Percentiles rank a stretch among this genome's conserved stretches.
phyloP scores from a whole-genome alignment of 768 basidiomycete genomes.

The Amanita pallidorosea region DNA sequence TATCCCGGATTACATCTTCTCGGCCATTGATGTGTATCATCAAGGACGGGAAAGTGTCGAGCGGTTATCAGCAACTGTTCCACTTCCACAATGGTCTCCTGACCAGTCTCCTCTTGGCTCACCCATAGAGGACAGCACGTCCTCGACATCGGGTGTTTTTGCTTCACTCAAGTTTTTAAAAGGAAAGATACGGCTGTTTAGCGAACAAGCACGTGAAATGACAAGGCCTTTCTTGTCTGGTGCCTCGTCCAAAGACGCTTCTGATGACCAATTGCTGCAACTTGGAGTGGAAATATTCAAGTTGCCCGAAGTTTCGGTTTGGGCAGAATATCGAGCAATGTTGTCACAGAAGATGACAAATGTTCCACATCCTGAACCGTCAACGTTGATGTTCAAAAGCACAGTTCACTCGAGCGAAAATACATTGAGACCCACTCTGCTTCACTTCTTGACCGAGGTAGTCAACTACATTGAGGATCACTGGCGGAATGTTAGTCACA shows the following conservation, averaged over 20 bases:
- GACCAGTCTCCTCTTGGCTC: slow-evolving; percentile 9
- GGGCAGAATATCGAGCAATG: slow-evolving; percentile 70
- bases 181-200: slow-evolving; percentile 73
- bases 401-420: slow-evolving; percentile 89
- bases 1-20: slow-evolving; percentile 69
- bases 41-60: slow-evolving; percentile 73
- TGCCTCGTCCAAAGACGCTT: slow-evolving; percentile 23
- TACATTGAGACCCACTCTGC: slow-evolving; percentile 64
- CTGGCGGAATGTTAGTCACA: slow-evolving; percentile 42
- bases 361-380: slow-evolving; percentile 30
- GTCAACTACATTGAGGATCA: slow-evolving; percentile 60
- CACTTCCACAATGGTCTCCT: slow-evolving; percentile 28
- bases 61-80: slow-evolving; percentile 44
- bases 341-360: slow-evolving; percentile 28
- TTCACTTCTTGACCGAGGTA: slow-evolving; percentile 79
- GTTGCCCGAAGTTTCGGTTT: slow-evolving; percentile 70
- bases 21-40: slow-evolving; percentile 78
- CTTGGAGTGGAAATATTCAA: slow-evolving; percentile 55
- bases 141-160: slow-evolving; percentile 45
- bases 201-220: slow-evolving; percentile 28
- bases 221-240: slow-evolving; percentile 23
- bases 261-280: slow-evolving; percentile 44
- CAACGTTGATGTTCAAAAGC: slow-evolving; percentile 69
- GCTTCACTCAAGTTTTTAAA: slow-evolving; percentile 70
- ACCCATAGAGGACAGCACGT: slow-evolving; percentile 18